Evolutionary conservation across 768 basidiomycete species (phyloP).

Genomic region (Pisolithus orientalis): DNA sequence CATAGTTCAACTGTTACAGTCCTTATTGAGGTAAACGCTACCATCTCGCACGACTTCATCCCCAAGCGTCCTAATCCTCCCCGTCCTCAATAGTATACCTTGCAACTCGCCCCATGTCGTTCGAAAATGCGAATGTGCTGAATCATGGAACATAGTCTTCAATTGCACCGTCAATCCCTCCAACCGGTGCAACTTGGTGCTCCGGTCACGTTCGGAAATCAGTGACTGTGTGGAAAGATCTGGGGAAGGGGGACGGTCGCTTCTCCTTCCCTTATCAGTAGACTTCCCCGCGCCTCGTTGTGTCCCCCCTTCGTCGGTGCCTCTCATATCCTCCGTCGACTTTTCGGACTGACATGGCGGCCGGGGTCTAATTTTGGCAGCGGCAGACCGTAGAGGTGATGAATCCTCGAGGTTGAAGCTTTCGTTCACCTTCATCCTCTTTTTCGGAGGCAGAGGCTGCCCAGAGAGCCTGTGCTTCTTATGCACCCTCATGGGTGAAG

Average conservation of each 20-base stretch:
- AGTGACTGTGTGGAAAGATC: background rate
- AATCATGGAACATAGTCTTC: constrained; percentile 5
- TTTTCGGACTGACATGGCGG: background rate
- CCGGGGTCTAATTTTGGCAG: background rate
- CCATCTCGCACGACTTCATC: constrained; percentile 15
- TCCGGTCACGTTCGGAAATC: background rate
- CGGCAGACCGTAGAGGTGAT: background rate
- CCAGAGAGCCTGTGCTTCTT: constrained; percentile 13
- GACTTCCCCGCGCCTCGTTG: background rate
- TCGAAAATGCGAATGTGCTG: constrained; percentile 2
- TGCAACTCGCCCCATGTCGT: constrained; percentile 9
- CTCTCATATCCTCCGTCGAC: background rate
- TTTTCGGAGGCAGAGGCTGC: constrained; percentile 7
- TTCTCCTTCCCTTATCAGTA: background rate
- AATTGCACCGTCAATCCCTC: constrained; percentile 17
- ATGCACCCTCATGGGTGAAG: background rate
- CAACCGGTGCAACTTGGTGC: constrained; percentile 5
- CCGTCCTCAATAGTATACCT: constrained; percentile 19
- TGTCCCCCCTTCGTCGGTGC: background rate
- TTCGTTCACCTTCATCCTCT: constrained; percentile 7
- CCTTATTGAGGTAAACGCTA: constrained; percentile 13
- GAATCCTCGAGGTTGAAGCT: background rate
- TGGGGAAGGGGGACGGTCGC: background rate
- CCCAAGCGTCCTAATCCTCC: constrained; percentile 19
- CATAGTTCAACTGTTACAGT: background rate